phyloP scores from a whole-genome alignment of 73 alveolate species.

The Durusdinium trenchii region DNA sequence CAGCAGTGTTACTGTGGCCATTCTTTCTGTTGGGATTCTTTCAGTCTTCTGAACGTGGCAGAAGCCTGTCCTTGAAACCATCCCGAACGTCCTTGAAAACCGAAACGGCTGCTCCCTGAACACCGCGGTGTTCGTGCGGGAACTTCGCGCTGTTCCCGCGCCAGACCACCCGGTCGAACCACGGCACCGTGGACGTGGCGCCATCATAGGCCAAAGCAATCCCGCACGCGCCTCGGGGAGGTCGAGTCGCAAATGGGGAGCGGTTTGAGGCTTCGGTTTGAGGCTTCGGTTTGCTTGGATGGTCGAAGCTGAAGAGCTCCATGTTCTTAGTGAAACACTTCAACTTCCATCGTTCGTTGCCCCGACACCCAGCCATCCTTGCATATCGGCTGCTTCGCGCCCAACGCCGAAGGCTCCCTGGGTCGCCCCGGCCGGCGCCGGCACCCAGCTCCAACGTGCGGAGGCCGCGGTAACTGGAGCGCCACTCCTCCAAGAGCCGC shows the following conservation, averaged over 20 bases:
- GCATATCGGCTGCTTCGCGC: not conserved
- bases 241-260: too few relatives aligned
- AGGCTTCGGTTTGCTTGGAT: not conserved
- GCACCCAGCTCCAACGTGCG: constrained; percentile 61
- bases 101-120: too few relatives aligned
- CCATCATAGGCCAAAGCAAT: constrained; percentile 58
- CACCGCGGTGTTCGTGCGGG: too few relatives aligned
- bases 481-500: constrained; percentile 28
- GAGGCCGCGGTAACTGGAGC: constrained; percentile 12
- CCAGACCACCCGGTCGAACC: not conserved
- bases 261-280: too few relatives aligned
- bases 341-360: not conserved
- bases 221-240: constrained; percentile 52
- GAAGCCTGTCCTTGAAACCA: too few relatives aligned
- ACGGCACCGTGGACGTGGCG: not conserved
- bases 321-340: not conserved
- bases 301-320: not conserved
- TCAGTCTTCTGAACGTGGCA: too few relatives aligned
- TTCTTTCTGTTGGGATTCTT: too few relatives aligned
- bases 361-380: not conserved
- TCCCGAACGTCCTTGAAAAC: too few relatives aligned
- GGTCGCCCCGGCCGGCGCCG: constrained; percentile 26
- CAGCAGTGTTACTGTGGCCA: too few relatives aligned
- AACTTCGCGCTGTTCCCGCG: too few relatives aligned
- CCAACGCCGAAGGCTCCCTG: not conserved